These are phyloP conservation scores for Aphanomyces euteiches DNA, from an alignment of 352 stramenopile species.

Conservation along the genomic window DNA sequence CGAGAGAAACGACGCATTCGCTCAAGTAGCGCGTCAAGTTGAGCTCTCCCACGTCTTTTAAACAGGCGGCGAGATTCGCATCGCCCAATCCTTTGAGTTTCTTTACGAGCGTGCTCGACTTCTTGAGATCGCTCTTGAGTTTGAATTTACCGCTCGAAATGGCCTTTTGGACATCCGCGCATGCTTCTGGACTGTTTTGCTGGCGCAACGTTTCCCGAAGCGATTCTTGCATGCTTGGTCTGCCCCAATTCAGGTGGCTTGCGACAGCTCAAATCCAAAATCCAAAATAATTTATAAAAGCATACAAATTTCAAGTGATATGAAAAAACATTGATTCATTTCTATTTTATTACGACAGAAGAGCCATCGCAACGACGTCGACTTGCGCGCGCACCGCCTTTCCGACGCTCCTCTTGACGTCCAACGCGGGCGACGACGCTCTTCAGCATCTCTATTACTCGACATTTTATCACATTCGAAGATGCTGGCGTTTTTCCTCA, in stretches of 20 bases:
- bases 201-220: slow-evolving; percentile 47
- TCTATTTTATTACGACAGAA: too few relatives aligned
- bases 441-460: too few relatives aligned
- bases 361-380: too few relatives aligned
- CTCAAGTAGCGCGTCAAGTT: slow-evolving; percentile 95
- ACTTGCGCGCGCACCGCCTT: too few relatives aligned
- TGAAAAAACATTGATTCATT: too few relatives aligned
- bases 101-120: slow-evolving; percentile 97
- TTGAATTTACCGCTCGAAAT: slow-evolving; percentile 86
- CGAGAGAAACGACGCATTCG: slow-evolving; percentile 88
- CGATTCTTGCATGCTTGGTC: slow-evolving; percentile 27
- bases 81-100: slow-evolving; percentile 89
- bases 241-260: neutral
- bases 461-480: too few relatives aligned
- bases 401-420: too few relatives aligned
- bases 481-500: too few relatives aligned
- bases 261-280: slow-evolving; percentile 2
- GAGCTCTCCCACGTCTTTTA: slow-evolving; percentile 85
- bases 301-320: too few relatives aligned
- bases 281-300: neutral
- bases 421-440: too few relatives aligned
- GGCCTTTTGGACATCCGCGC: slow-evolving; percentile 55
- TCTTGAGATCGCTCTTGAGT: slow-evolving; percentile 98
- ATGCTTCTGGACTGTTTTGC: slow-evolving; percentile 50
- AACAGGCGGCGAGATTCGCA: slow-evolving; percentile 56